phyloP scores from a whole-genome alignment of 169 alveolate species.

The Plasmodium berghei region DNA sequence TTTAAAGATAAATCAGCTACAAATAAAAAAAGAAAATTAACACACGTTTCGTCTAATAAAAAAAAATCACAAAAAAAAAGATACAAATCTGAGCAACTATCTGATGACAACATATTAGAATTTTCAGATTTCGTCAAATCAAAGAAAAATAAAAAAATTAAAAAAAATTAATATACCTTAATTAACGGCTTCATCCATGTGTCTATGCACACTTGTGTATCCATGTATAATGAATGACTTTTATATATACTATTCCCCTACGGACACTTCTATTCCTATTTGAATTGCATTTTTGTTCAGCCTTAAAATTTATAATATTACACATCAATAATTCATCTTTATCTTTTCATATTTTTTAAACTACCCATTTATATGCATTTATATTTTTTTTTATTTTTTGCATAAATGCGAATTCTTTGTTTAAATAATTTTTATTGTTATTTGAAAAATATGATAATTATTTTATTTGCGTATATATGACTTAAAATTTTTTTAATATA shows the following conservation, averaged over 20 bases:
- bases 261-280: not conserved
- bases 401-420: slow-evolving; percentile 3
- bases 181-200: not conserved
- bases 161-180: not conserved
- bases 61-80: slow-evolving; percentile 13
- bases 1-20: no score
- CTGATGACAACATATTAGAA: slow-evolving; percentile 22
- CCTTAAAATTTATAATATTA: no score
- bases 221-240: not conserved
- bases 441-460: not conserved
- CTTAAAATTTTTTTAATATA: slow-evolving; percentile 8
- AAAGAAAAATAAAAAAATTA: slow-evolving; percentile 32
- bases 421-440: not conserved
- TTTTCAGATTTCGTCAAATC: slow-evolving; percentile 47
- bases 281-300: no score
- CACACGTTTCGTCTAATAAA: slow-evolving; percentile 19
- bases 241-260: not conserved
- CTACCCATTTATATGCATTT: no score
- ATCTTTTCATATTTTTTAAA: no score
- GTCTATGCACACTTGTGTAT: not conserved
- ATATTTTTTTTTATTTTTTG: not conserved
- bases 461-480: not conserved
- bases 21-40: slow-evolving; percentile 14
- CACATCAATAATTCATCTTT: no score
- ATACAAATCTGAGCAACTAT: not conserved